Evolutionary conservation across 768 basidiomycete species (phyloP).

Genomic region (Xanthoconium stramineum): DNA sequence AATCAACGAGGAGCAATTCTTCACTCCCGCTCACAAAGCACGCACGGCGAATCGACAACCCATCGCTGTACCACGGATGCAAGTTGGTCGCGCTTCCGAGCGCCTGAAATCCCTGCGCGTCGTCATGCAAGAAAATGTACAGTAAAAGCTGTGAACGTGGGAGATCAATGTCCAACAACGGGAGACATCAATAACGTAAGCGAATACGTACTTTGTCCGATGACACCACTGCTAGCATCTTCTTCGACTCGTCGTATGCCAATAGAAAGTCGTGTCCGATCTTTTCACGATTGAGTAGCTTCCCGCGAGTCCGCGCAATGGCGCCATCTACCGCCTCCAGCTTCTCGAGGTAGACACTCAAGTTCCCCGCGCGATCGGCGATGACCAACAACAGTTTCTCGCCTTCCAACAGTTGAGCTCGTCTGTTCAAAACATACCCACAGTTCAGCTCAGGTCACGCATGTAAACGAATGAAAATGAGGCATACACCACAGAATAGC

Average conservation of each 20-base stretch:
- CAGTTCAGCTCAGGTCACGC: background rate
- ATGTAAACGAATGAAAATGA: background rate
- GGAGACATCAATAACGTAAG: background rate
- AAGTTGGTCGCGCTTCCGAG: conserved; percentile 42
- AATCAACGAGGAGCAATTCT: conserved; percentile 51
- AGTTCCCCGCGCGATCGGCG: conserved; percentile 31
- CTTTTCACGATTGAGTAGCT: conserved; percentile 41
- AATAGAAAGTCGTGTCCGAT: conserved; percentile 36
- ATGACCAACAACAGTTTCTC: conserved; percentile 42
- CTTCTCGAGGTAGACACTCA: conserved; percentile 40
- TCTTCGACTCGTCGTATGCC: conserved; percentile 46
- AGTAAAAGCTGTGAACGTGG: conserved; percentile 30
- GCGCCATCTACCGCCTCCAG: conserved; percentile 31
- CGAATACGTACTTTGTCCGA: conserved; percentile 35
- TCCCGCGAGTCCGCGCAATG: conserved; percentile 26
- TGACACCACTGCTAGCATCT: conserved; percentile 45
- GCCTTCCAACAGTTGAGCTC: conserved; percentile 39
- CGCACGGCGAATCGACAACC: conserved; percentile 30
- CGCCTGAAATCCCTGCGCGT: conserved; percentile 40
- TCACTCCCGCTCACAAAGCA: conserved; percentile 50
- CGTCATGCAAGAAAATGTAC: conserved; percentile 48
- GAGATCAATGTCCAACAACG: background rate
- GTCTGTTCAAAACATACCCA: conserved; percentile 16
- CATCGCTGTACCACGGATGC: conserved; percentile 39
- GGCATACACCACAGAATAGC: conserved; percentile 18